A percentile compares a stretch with the other conserved stretches of the same genome.
Conservation (phyloP, 208 protist species). For the Perkinsela sp. region DNA sequence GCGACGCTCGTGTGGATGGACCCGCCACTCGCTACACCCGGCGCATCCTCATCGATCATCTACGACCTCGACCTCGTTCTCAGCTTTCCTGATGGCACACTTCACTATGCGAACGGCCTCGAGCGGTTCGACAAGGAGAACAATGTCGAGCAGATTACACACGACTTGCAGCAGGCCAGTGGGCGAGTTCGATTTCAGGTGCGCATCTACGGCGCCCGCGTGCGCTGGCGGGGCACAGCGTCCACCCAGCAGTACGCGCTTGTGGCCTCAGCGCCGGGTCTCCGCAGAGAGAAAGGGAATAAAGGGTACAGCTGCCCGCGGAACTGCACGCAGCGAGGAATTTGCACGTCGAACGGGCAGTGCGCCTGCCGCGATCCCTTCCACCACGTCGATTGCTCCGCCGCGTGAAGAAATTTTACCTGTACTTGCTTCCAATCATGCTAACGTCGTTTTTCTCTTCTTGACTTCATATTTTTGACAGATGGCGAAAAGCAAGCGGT, state of each 20-base stretch:
- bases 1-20: conserved; percentile 55
- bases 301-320: conserved; percentile 2
- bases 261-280: conserved; percentile 4
- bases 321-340: conserved; percentile 1
- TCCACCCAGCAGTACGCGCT: conserved; percentile 3
- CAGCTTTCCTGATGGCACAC: conserved; percentile 9
- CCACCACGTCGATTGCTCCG: conserved; percentile 7
- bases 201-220: conserved; percentile 4
- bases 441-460: not conserved
- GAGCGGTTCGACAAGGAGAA: conserved; percentile 4
- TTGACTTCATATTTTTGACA: not conserved
- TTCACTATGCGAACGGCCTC: not conserved
- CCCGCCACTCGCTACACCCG: conserved; percentile 14
- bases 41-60: conserved; percentile 17
- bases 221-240: not conserved
- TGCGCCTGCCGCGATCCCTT: conserved; percentile 4
- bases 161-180: not conserved
- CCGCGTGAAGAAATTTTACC: conserved; percentile 1
- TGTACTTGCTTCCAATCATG: conserved; percentile 1
- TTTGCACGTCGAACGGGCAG: not conserved
- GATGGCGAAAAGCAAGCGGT: conserved; percentile 1
- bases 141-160: conserved; percentile 7
- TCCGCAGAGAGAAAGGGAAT: not conserved
- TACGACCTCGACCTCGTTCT: conserved; percentile 50
- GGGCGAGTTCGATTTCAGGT: conserved; percentile 1